phyloP scores from a whole-genome alignment of 768 basidiomycete species.

The Boletus eberwhitei region DNA sequence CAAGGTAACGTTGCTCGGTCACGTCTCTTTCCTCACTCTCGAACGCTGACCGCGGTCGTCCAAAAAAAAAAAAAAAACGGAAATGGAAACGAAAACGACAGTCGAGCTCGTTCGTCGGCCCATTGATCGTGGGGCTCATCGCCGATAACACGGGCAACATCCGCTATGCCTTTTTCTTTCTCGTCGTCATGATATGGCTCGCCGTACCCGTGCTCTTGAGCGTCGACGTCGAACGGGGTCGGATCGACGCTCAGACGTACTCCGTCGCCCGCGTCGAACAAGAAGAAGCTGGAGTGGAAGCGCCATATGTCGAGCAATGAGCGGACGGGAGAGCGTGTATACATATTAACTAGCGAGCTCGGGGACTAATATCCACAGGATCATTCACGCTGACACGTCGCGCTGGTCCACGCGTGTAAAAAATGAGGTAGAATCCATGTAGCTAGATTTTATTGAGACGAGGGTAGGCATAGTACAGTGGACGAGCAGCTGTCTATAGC shows the following conservation, averaged over 20 bases:
- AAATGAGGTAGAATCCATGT: background rate
- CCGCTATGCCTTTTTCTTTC: slow-evolving; percentile 86
- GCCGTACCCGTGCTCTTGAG: slow-evolving; percentile 72
- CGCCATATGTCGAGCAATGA: background rate
- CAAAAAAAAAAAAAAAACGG: background rate
- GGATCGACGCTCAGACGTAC: slow-evolving; percentile 45
- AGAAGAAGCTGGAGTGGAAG: background rate
- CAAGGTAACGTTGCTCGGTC: slow-evolving; percentile 48
- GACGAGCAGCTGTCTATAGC: slow-evolving; percentile 6
- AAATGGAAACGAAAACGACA: slow-evolving; percentile 27
- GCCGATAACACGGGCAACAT: slow-evolving; percentile 90
- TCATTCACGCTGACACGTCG: background rate
- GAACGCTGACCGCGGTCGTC: background rate
- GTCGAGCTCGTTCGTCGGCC: slow-evolving; percentile 92
- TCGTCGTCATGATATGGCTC: slow-evolving; percentile 75
- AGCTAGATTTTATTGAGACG: background rate
- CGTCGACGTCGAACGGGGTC: slow-evolving; percentile 69
- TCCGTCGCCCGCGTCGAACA: slow-evolving; percentile 2
- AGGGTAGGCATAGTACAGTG: background rate
- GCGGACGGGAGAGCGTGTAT: background rate
- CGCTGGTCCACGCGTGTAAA: background rate
- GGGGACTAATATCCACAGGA: no score
- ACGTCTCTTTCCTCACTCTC: background rate
- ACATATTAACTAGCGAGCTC: background rate
- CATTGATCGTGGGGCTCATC: slow-evolving; percentile 82